These are phyloP conservation scores for Xylariaceae sp. DNA, from an alignment of 2,329 filamentous ascomycete genomes.

Conservation along the genomic window DNA sequence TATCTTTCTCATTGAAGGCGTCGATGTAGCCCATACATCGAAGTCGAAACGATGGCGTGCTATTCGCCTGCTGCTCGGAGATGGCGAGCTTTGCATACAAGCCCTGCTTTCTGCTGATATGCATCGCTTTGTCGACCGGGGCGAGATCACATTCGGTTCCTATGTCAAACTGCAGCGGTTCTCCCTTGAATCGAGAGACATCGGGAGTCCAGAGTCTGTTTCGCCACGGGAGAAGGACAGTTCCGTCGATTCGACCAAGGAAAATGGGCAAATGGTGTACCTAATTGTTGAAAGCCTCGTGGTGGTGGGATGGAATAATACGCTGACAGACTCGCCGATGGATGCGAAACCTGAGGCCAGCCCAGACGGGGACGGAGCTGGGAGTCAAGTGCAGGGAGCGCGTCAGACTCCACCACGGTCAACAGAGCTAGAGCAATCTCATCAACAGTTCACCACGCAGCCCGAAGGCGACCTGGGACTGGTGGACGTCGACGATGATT, in stretches of 20 bases:
- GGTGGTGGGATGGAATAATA: conserved; percentile 47
- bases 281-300: conserved; percentile 44
- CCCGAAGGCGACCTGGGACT: conserved; percentile 12
- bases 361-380: background rate
- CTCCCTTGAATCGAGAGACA: conserved; percentile 32
- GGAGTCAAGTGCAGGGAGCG: background rate
- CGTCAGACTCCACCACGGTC: no score
- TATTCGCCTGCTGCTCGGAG: conserved; percentile 48
- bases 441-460: background rate
- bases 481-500: conserved; percentile 34
- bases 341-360: conserved; percentile 2
- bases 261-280: conserved; percentile 38
- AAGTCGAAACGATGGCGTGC: conserved; percentile 39
- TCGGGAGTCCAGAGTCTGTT: background rate
- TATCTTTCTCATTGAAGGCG: conserved; percentile 47
- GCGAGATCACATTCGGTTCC: conserved; percentile 44
- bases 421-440: background rate
- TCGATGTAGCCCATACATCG: conserved; percentile 39
- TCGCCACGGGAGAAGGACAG: conserved; percentile 10
- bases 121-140: conserved; percentile 46
- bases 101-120: conserved; percentile 44
- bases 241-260: background rate
- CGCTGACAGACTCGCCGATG: conserved; percentile 33
- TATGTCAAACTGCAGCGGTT: conserved; percentile 47
- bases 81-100: conserved; percentile 53